Evolutionary conservation across 2,329 filamentous ascomycete genomes (phyloP).

Genomic region (Phaeophleospora eucalypticola): DNA sequence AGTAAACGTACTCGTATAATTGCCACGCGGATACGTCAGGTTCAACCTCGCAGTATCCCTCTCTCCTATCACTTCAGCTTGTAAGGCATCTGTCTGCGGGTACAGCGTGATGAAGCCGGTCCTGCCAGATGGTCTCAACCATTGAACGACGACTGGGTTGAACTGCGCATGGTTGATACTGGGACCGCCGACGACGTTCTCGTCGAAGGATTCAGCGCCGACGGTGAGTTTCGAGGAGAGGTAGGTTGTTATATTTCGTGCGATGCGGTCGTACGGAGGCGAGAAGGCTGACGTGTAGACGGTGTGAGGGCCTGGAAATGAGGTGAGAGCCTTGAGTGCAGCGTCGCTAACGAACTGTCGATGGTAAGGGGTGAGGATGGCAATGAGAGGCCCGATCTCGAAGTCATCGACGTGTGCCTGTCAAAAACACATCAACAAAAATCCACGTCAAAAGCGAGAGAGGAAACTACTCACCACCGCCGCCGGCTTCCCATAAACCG

Average conservation of each 20-base stretch:
- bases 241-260: conserved; percentile 59
- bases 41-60: conserved; percentile 34
- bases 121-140: conserved; percentile 36
- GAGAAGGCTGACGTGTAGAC: conserved; percentile 53
- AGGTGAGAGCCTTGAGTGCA: conserved; percentile 38
- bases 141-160: conserved; percentile 59
- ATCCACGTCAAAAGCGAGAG: too few species aligned
- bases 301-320: conserved; percentile 52
- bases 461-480: conserved; percentile 37
- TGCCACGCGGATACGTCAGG: conserved; percentile 54
- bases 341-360: conserved; percentile 43
- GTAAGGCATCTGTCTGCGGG: conserved; percentile 24
- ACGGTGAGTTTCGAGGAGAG: conserved; percentile 55
- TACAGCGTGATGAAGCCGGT: conserved; percentile 23
- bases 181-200: conserved; percentile 55
- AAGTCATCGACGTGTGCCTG: conserved; percentile 56
- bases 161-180: conserved; percentile 50
- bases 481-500: conserved; percentile 40
- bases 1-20: conserved; percentile 23
- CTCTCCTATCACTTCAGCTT: conserved; percentile 8
- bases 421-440: too few species aligned
- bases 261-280: conserved; percentile 54
- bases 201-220: conserved; percentile 56
- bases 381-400: conserved; percentile 54
- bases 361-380: conserved; percentile 51